Conservation (phyloP, 805 yeast species). For the Citeromyces nyonsensis region DNA sequence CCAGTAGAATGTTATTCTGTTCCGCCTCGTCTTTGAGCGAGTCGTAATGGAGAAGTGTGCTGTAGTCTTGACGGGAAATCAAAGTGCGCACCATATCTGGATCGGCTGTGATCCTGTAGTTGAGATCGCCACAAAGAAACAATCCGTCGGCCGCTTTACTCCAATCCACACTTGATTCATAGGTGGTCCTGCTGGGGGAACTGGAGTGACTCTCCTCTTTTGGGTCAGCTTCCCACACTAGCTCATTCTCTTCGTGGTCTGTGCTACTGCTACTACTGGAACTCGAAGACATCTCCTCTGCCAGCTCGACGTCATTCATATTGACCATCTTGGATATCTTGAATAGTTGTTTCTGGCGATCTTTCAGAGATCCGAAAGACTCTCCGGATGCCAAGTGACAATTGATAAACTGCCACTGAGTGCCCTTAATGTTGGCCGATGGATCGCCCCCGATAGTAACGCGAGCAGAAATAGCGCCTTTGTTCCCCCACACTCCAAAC, state of each 20-base stretch:
- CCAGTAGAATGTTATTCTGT: slow-evolving; percentile 19
- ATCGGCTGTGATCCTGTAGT: slow-evolving; percentile 18
- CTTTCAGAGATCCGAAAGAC: slow-evolving; percentile 3
- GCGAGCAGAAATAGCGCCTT: slow-evolving; percentile 30
- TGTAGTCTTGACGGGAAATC: slow-evolving; percentile 13
- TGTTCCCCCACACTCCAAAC: slow-evolving; percentile 34
- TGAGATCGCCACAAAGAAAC: slow-evolving; percentile 30
- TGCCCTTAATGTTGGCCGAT: slow-evolving; percentile 9
- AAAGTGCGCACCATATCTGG: slow-evolving; percentile 2
- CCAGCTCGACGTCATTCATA: neutral
- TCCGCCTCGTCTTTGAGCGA: slow-evolving; percentile 20
- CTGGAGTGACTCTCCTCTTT: neutral
- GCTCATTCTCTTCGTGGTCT: neutral
- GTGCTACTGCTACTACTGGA: neutral
- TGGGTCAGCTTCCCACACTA: neutral
- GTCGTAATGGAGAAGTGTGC: slow-evolving; percentile 23
- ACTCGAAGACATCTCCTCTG: neutral
- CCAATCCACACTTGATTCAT: neutral
- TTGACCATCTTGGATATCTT: slow-evolving; percentile 2
- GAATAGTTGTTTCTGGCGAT: slow-evolving; percentile 4
- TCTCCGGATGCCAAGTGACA: slow-evolving; percentile 32
- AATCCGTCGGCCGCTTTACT: slow-evolving; percentile 7
- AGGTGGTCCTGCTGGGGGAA: neutral
- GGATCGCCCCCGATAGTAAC: slow-evolving; percentile 18
- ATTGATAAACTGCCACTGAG: slow-evolving; percentile 17